phyloP scores from a whole-genome alignment of 169 alveolate genomes.

The Babesia sp. region DNA sequence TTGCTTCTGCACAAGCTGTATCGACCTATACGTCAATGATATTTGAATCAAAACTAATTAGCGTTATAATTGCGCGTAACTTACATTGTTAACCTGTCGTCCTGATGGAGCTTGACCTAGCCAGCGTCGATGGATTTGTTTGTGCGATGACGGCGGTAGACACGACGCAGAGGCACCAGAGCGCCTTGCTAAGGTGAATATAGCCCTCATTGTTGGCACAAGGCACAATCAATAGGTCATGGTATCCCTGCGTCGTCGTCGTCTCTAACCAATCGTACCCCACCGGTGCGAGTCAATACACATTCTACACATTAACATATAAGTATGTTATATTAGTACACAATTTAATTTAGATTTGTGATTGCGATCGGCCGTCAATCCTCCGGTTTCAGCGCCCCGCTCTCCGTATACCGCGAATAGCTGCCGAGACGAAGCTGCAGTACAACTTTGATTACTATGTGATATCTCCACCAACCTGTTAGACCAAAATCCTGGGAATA shows the following conservation, averaged over 20 bases:
- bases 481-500: conserved; percentile 79
- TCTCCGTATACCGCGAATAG: conserved; percentile 12
- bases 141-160: conserved; percentile 30
- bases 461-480: conserved; percentile 38
- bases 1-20: conserved; percentile 69
- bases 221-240: background rate
- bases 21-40: conserved; percentile 33
- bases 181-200: background rate
- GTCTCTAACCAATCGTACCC: background rate
- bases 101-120: conserved; percentile 71
- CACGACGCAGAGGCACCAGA: background rate
- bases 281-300: background rate
- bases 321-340: background rate
- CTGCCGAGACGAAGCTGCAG: conserved; percentile 41
- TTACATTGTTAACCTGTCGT: conserved; percentile 39
- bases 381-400: conserved; percentile 3
- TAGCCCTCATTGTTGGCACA: background rate
- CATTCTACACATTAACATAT: background rate
- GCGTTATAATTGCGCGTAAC: background rate
- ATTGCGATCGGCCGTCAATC: background rate
- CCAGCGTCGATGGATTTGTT: conserved; percentile 26
- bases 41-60: background rate
- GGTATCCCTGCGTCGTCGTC: background rate
- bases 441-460: background rate
- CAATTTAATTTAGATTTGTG: background rate